Conservation (phyloP, 768 basidiomycete species). For the Gyrodon lividus region DNA sequence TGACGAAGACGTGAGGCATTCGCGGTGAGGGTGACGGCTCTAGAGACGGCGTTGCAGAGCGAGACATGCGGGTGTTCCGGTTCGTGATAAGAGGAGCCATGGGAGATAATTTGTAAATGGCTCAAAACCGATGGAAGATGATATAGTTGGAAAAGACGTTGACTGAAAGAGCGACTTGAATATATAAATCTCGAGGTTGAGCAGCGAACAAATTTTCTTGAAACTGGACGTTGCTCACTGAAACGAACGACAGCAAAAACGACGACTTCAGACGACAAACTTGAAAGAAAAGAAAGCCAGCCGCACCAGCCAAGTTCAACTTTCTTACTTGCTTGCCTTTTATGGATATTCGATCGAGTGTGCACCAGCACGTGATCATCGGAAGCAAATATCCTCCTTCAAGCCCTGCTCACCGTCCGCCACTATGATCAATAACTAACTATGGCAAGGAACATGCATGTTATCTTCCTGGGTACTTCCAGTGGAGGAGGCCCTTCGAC, state of each 20-base stretch:
- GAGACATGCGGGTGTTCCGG: constrained; percentile 12
- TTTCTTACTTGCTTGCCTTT: constrained; percentile 16
- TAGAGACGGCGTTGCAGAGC: constrained; percentile 10
- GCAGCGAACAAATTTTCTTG: neutral
- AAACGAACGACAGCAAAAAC: constrained; percentile 3
- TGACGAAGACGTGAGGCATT: constrained; percentile 53
- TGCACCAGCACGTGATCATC: constrained; percentile 17
- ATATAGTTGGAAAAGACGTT: neutral
- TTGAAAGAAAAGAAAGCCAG: constrained; percentile 10
- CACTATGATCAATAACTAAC: constrained; percentile 4
- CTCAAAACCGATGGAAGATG: neutral
- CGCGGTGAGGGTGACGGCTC: constrained; percentile 9
- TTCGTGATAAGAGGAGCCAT: constrained; percentile 17
- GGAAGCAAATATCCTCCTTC: neutral
- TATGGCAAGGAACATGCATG: constrained; percentile 45
- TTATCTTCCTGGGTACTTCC: constrained; percentile 78
- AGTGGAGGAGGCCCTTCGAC: constrained; percentile 71
- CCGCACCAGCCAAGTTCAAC: constrained; percentile 19
- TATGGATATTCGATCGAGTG: constrained; percentile 10
- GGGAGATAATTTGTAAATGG: neutral
- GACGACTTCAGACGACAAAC: neutral
- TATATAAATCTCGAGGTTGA: neutral
- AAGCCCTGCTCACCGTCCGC: too few relatives aligned
- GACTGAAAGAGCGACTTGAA: constrained; percentile 18
- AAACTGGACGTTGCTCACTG: constrained; percentile 12